Conservation (phyloP, 371 early-diverging fungal genomes). For the Lichtheimia ramosa region DNA sequence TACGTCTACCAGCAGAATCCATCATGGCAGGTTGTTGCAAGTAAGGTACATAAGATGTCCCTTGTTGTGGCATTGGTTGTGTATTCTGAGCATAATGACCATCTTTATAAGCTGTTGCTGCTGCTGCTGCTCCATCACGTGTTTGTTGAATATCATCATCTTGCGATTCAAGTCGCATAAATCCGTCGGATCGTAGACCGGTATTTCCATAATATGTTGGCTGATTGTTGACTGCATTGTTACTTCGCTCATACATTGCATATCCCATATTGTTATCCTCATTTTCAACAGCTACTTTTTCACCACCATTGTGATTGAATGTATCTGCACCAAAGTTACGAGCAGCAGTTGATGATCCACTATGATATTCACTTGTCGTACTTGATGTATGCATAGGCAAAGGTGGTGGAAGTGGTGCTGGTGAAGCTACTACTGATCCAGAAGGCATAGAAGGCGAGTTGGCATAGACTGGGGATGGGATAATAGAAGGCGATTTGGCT, state of each 20-base stretch:
- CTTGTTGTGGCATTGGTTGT: background rate
- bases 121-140: background rate
- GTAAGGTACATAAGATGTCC: conserved; percentile 8
- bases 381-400: conserved; percentile 12
- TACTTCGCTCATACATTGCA: conserved; percentile 9
- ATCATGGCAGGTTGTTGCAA: conserved; percentile 6
- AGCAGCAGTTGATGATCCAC: background rate
- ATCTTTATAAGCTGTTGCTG: background rate
- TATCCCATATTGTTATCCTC: conserved; percentile 11
- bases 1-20: conserved; percentile 6
- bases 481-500: conserved; percentile 20
- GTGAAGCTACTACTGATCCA: conserved; percentile 2
- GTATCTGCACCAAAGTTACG: conserved; percentile 17
- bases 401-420: conserved; percentile 1
- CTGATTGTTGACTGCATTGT: background rate
- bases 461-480: conserved; percentile 16
- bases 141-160: conserved; percentile 9
- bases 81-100: background rate
- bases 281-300: conserved; percentile 14
- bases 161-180: conserved; percentile 19
- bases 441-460: conserved; percentile 4
- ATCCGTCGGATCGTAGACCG: conserved; percentile 17
- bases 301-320: conserved; percentile 1
- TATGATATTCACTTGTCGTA: background rate
- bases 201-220: conserved; percentile 13